These are phyloP conservation scores for Lodderomyces margitis DNA, from an alignment of 1,139 yeast genomes.

Conservation along the genomic window DNA sequence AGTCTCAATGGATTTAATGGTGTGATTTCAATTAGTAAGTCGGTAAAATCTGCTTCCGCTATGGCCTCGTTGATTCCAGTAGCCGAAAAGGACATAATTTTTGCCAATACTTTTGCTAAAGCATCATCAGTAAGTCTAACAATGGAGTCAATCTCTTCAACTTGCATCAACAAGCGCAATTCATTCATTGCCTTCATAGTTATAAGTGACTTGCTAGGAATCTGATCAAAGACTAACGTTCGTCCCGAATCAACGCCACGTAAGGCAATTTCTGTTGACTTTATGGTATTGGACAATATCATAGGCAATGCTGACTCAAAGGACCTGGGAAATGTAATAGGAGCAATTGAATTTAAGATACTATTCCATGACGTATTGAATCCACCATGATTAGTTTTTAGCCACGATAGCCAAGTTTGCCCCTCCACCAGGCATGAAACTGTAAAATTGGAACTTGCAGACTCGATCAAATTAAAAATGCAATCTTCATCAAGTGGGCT, in stretches of 20 bases:
- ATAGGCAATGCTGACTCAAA: constrained; percentile 36
- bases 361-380: neutral
- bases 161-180: constrained; percentile 32
- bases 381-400: neutral
- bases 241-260: constrained; percentile 50
- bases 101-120: constrained; percentile 32
- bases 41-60: constrained; percentile 53
- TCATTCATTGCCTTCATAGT: constrained; percentile 56
- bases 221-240: constrained; percentile 50
- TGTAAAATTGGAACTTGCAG: neutral
- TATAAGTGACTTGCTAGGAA: constrained; percentile 59
- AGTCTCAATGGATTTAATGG: constrained; percentile 45
- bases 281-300: constrained; percentile 54
- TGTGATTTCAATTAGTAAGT: constrained; percentile 44
- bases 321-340: constrained; percentile 40
- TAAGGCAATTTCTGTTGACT: constrained; percentile 62
- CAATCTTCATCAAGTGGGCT: neutral
- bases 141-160: neutral
- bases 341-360: constrained; percentile 22
- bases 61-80: constrained; percentile 26
- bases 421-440: neutral
- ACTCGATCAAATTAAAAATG: neutral
- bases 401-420: neutral
- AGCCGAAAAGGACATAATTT: constrained; percentile 31
- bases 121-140: neutral